Base-by-base conservation (phyloP, 495 filamentous ascomycete genomes). In the Xylaria curta region DNA sequence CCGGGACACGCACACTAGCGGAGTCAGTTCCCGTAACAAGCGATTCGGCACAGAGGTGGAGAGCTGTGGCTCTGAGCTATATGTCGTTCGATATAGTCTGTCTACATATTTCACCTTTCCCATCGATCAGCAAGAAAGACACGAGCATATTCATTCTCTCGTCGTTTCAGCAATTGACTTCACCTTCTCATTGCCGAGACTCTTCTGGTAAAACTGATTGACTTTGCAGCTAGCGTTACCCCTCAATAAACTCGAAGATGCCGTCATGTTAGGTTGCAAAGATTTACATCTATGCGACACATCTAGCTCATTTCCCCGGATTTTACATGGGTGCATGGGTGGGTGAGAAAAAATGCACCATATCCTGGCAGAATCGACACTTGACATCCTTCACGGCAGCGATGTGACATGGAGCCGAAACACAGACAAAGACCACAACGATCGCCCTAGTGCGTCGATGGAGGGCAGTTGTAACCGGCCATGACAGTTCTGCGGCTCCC, bases 1-100 rank as follows among this genome's bases (percentile, higher is more conserved):
- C n/a, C 59, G 68, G 69, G 17, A 66, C 62, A 71, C 69, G 17
- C 69, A 60, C 69, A 71, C 69, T 70, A 71, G 62, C 69, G 69
- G 69, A 71, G 69, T 6, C 19, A n/a, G 26, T 54, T 71, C 13
- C 69, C 69, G 69, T 65, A 26, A 71, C 38, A 71, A 66, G 62
- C 61, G 62, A 66, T 21, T n/a, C 24, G 24, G 54, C 33, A 63
- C 33, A 24, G 21, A 33, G n/a, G 6, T 10, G 6, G 24, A 31
- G 9, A 62, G 47, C 38, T 17, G 31, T 44, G 5, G 66, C 26
- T 46, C 12, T n/a, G 53, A 28, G 47, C 44, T 46, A 67, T 53
- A 28, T 59, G 21, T 36, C 0, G 24, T 36, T 13, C 33, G 7
- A 17, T 67, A 44, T 68, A 54, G 49, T 56, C 44, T 21, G 53